Evolutionary conservation across 495 filamentous ascomycete genomes (phyloP).

Genomic region (Terfezia claveryi): DNA sequence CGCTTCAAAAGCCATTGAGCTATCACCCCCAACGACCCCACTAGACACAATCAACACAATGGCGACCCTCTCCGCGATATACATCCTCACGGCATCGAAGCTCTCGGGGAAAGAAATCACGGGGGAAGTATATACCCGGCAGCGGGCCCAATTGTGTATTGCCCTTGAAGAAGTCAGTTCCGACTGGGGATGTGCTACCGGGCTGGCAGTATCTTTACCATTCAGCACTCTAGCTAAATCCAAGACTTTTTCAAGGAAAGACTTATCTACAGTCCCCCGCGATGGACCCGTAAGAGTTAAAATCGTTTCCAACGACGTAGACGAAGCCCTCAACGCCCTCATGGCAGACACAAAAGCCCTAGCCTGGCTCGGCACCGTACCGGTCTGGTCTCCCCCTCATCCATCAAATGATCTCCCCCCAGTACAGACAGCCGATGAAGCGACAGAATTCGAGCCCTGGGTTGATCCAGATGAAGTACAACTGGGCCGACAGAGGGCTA

Average conservation of each 20-base stretch:
- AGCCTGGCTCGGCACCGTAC: neutral
- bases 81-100: conserved; percentile 32
- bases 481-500: conserved; percentile 6
- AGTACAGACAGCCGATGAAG: too few species aligned
- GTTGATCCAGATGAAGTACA: conserved; percentile 10
- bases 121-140: conserved; percentile 14
- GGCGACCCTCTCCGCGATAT: conserved; percentile 37
- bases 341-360: neutral
- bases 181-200: too few species aligned
- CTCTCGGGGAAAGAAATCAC: conserved; percentile 20
- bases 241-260: too few species aligned
- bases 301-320: neutral
- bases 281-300: too few species aligned
- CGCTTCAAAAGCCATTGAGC: conserved; percentile 15
- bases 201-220: too few species aligned
- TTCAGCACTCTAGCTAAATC: too few species aligned
- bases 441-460: conserved; percentile 14
- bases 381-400: neutral
- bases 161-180: neutral
- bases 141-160: neutral
- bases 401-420: neutral
- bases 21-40: neutral
- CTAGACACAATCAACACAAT: neutral
- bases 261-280: too few species aligned
- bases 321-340: neutral